A percentile compares a stretch with the other conserved stretches of the same genome.
Evolutionary conservation across 495 filamentous ascomycete species (phyloP).

Genomic region (Neurospora terricola): DNA sequence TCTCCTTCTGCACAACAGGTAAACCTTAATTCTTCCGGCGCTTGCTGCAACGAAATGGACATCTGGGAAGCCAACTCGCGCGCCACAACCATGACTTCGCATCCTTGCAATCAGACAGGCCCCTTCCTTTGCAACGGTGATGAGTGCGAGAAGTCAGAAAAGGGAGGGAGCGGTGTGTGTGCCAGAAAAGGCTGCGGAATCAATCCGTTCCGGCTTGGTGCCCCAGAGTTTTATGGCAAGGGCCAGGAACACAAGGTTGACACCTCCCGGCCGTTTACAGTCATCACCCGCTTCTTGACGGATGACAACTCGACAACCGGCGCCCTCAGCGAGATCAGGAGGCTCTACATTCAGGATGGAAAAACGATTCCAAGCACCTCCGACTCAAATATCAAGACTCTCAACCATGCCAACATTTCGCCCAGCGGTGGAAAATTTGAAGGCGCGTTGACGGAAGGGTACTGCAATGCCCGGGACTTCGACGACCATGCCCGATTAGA

Average conservation of each 20-base stretch:
- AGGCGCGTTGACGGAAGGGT: conserved; percentile 46
- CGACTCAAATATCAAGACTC: conserved; percentile 6
- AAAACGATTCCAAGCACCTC: conserved; percentile 37
- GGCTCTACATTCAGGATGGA: conserved; percentile 53
- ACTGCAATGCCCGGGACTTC: conserved; percentile 47
- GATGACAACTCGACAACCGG: conserved; percentile 38
- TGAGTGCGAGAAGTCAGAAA: conserved; percentile 27
- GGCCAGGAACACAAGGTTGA: conserved; percentile 39
- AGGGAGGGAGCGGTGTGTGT: conserved; percentile 40
- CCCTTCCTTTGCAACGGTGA: conserved; percentile 39
- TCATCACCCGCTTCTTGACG: conserved; percentile 58
- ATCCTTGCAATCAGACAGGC: conserved; percentile 39
- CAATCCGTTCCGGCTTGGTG: conserved; percentile 48
- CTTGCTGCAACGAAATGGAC: conserved; percentile 55
- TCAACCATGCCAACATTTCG: conserved; percentile 22
- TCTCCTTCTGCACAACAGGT: conserved; percentile 11
- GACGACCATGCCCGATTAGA: conserved; percentile 44
- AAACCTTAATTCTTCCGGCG: conserved; percentile 38
- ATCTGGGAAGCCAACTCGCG: conserved; percentile 54
- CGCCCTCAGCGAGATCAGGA: conserved; percentile 44
- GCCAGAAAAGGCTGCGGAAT: conserved; percentile 56
- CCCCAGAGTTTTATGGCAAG: conserved; percentile 44
- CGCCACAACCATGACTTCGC: conserved; percentile 48
- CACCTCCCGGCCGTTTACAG: conserved; percentile 50
- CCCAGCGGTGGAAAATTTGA: conserved; percentile 28